Conservation (phyloP, 2,329 filamentous ascomycete species). For the Aureobasidium mangrovei region DNA sequence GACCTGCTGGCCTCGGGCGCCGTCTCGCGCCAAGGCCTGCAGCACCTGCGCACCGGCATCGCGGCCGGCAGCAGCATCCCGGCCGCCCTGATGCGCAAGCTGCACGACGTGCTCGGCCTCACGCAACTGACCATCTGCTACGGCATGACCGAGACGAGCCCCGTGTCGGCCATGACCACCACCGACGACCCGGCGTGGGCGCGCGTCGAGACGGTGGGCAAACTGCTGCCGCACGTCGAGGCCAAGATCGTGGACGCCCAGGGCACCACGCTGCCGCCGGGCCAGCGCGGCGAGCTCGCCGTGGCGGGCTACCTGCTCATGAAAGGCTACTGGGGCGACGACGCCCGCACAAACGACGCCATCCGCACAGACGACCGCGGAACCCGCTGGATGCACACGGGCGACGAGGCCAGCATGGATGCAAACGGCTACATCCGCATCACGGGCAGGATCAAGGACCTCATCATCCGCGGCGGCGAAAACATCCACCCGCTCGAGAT, state of each 20-base stretch:
- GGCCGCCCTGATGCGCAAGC: constrained; percentile 64
- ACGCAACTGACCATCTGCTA: constrained; percentile 87
- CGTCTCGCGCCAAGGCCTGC: constrained; percentile 22
- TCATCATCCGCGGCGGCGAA: constrained; percentile 91
- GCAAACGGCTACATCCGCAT: constrained; percentile 75
- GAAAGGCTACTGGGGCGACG: constrained; percentile 82
- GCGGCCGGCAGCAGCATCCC: constrained; percentile 83
- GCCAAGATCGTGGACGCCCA: constrained; percentile 69
- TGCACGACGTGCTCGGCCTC: constrained; percentile 67
- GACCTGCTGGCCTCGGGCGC: constrained; percentile 57
- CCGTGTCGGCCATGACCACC: constrained; percentile 68
- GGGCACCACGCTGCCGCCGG: constrained; percentile 50
- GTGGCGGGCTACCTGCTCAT: constrained; percentile 80
- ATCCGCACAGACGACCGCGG: constrained; percentile 49
- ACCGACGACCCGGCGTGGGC: constrained; percentile 66
- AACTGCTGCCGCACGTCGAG: constrained; percentile 71
- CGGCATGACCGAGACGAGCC: constrained; percentile 86
- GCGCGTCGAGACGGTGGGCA: constrained; percentile 67
- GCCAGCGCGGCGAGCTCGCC: constrained; percentile 69
- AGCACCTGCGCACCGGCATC: constrained; percentile 73
- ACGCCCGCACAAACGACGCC: constrained; percentile 58
- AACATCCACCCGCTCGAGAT: constrained; percentile 94
- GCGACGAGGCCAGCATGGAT: constrained; percentile 85
- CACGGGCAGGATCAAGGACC: constrained; percentile 85
- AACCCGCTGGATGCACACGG: constrained; percentile 78